Percentiles rank a stretch among this genome's conserved stretches.
These are phyloP conservation scores for Capillidium heterosporum DNA, from an alignment of 371 early-diverging fungal genomes.

Conservation along the genomic window DNA sequence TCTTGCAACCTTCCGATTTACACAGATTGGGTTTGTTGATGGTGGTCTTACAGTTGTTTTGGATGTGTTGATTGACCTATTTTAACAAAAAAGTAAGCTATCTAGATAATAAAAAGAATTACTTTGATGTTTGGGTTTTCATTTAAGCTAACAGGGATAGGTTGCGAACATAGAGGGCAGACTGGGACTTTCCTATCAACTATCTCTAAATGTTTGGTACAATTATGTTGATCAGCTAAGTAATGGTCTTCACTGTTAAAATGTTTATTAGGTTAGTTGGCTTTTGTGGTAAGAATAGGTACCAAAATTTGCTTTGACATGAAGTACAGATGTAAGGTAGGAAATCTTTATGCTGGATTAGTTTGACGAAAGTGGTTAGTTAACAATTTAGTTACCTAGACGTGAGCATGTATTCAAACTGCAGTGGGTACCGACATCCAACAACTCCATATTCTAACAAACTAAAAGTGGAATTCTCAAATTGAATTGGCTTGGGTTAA, in stretches of 20 bases:
- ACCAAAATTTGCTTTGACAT: constrained; percentile 2
- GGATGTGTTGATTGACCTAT: constrained; percentile 2
- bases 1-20: not conserved
- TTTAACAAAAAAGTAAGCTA: not conserved
- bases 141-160: not conserved
- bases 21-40: not conserved
- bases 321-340: constrained; percentile 1
- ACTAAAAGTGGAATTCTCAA: too few species aligned
- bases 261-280: not conserved
- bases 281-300: not conserved
- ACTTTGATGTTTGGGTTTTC: constrained; percentile 1
- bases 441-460: not conserved
- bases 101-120: not conserved
- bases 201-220: not conserved
- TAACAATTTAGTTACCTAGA: not conserved
- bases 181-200: constrained; percentile 3
- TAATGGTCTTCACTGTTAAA: constrained; percentile 4
- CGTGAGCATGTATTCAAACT: not conserved
- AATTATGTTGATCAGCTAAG: not conserved
- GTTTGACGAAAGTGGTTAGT: not conserved
- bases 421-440: constrained; percentile 2
- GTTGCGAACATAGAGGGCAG: not conserved
- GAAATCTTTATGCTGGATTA: constrained; percentile 1
- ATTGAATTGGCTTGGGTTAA: too few species aligned
- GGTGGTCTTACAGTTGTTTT: not conserved